Base-by-base conservation (phyloP, 257 asterid species). In the Jacaranda mimosifolia region DNA sequence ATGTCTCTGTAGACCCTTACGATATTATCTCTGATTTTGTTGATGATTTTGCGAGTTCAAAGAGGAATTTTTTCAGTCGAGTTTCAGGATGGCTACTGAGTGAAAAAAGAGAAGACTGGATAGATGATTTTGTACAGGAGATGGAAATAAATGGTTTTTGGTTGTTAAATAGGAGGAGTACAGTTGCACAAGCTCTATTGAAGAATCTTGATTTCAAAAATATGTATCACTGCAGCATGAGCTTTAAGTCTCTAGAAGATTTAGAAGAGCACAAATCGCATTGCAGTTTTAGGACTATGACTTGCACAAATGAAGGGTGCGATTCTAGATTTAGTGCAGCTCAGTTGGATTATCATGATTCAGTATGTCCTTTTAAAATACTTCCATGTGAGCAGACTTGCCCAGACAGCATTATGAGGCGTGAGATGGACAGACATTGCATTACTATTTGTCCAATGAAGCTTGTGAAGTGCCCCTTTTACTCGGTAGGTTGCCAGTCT, bases 361-460 rank as follows among this genome's bases (percentile, higher is more conserved):
- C 88, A 0, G 17, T 51, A 21, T 91, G 94, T 68, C 93, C 91
- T n/a, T 91, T 89, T 74, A 89, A 89, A 69, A 84, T 91, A 73
- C 85, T 91, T 74, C 85, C 84, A 6, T 91, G 97, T 10, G 97
- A 91, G 68, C 97, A 89, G 83, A 82, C 85, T 66, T 91, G 95
- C 84, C 52, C 90, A 9, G 88, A 70, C 6, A 83, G 40, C 42
- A 78, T 91, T 63, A 89, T 89, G 91, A 86, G 95, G 86, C 91
- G 94, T 9, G 91, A 87, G 35, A 91, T 91, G 94, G 97, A 91
- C 79, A 68, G 93, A 78, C 97, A 91, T 62, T 91, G 97, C 62
- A 88, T 89, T 65, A 91, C 97, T 56, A 72, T 80, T 32, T 91
- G 97, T 75, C 87, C 90, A 70, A 89, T 91, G 97, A 91, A 89